Evolutionary conservation across 345 rosid species (phyloP).

Genomic region (Melastoma malabathricum): DNA sequence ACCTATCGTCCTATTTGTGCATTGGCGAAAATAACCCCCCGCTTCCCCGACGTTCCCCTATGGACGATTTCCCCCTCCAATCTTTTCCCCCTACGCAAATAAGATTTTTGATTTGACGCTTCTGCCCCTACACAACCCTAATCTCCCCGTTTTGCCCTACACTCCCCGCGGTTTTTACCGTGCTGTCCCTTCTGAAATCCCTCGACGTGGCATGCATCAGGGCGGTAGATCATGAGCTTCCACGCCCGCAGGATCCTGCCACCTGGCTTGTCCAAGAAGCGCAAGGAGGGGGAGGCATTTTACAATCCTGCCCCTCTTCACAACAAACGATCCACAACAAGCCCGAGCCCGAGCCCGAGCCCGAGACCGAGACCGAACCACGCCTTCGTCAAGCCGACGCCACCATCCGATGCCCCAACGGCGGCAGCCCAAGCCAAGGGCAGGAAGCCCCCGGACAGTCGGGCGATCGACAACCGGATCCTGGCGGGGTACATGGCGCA

Average conservation of each 20-base stretch:
- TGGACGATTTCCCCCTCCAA: slow-evolving; percentile 1
- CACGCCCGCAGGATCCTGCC: slow-evolving; percentile 66
- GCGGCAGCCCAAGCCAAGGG: slow-evolving; percentile 8
- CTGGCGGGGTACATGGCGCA: slow-evolving; percentile 76
- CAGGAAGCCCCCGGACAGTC: slow-evolving; percentile 10
- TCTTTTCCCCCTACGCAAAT: slow-evolving; percentile 1
- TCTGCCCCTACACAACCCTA: slow-evolving; percentile 1
- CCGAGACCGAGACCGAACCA: too few relatives aligned
- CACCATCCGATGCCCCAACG: slow-evolving; percentile 8
- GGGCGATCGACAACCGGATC: slow-evolving; percentile 32
- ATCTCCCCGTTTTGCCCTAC: slow-evolving; percentile 1
- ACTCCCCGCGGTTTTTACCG: background rate
- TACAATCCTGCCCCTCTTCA: slow-evolving; percentile 15
- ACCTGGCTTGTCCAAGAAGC: slow-evolving; percentile 32
- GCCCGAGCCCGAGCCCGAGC: slow-evolving; percentile 5
- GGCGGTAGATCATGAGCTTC: slow-evolving; percentile 78
- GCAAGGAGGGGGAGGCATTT: slow-evolving; percentile 42
- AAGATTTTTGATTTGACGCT: slow-evolving; percentile 7
- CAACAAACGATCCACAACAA: background rate
- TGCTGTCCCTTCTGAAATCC: slow-evolving; percentile 2
- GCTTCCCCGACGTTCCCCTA: background rate
- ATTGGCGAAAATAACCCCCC: background rate
- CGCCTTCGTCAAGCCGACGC: background rate
- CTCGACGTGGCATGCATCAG: slow-evolving; percentile 76
- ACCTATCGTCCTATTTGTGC: background rate